phyloP scores from a whole-genome alignment of 805 yeast genomes.

The Suhomyces vadensis region DNA sequence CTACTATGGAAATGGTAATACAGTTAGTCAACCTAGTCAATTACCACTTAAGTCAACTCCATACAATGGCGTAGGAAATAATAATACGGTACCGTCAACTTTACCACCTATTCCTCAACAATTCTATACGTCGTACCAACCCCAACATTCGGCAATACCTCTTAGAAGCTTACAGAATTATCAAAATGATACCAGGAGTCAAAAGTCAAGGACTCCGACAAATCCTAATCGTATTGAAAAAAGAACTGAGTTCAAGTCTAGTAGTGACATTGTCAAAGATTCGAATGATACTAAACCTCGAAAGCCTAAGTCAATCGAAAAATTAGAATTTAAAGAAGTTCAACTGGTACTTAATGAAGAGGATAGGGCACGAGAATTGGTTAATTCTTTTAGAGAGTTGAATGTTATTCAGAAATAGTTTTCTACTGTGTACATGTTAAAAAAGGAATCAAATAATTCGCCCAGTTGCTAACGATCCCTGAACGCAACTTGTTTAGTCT shows the following conservation, averaged over 20 bases:
- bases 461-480: too few relatives aligned
- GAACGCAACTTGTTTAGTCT: too few relatives aligned
- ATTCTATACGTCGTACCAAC: neutral
- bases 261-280: too few relatives aligned
- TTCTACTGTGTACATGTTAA: too few relatives aligned
- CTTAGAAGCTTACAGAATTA: neutral
- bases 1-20: slow-evolving; percentile 8
- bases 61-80: neutral
- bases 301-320: neutral
- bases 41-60: neutral
- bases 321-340: slow-evolving; percentile 6
- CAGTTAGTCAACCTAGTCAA: neutral
- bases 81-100: slow-evolving; percentile 3
- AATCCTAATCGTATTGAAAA: neutral
- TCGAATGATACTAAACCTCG: neutral
- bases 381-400: slow-evolving; percentile 7
- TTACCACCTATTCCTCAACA: slow-evolving; percentile 3
- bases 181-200: neutral
- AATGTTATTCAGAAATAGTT: neutral
- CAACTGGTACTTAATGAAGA: slow-evolving; percentile 19
- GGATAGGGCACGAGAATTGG: slow-evolving; percentile 31
- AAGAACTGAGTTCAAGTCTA: neutral
- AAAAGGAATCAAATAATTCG: too few relatives aligned
- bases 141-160: neutral
- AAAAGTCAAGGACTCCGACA: neutral